A percentile compares a stretch with the other conserved stretches of the same genome.
phyloP scores from a whole-genome alignment of 1,139 yeast species.

The Nematodospora anomalae region DNA sequence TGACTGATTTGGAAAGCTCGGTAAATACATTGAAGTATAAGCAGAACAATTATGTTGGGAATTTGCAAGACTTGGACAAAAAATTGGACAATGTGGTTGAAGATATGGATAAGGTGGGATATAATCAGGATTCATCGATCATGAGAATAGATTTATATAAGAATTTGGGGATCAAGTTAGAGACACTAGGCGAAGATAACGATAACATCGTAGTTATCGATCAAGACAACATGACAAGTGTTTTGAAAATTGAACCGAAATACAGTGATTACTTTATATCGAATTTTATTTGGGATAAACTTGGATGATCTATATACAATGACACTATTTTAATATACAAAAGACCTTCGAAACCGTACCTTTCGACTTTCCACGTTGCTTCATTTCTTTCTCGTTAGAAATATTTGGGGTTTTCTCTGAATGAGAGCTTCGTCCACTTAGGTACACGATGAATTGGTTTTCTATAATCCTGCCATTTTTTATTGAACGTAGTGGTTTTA shows the following conservation, averaged over 20 bases:
- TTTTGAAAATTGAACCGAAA: conserved; percentile 56
- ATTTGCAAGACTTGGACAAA: conserved; percentile 23
- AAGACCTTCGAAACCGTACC: background rate
- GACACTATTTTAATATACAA: conserved; percentile 1
- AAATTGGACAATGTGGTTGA: conserved; percentile 22
- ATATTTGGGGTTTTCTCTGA: conserved; percentile 78
- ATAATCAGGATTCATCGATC: conserved; percentile 33
- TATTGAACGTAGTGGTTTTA: conserved; percentile 85
- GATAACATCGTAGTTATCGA: conserved; percentile 54
- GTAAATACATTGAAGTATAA: conserved; percentile 49
- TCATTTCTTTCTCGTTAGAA: conserved; percentile 40
- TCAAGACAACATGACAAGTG: conserved; percentile 46
- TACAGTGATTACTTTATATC: conserved; percentile 65
- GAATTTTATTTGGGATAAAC: conserved; percentile 70
- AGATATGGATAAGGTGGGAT: conserved; percentile 20
- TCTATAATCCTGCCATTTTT: conserved; percentile 73
- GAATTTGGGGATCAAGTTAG: conserved; percentile 45
- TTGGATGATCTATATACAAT: conserved; percentile 17
- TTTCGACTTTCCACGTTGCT: background rate
- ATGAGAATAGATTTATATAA: conserved; percentile 47
- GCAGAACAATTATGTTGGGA: conserved; percentile 39
- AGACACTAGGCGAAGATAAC: conserved; percentile 16
- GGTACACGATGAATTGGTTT: conserved; percentile 86
- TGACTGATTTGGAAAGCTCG: conserved; percentile 56
- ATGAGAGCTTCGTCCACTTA: conserved; percentile 84